A percentile compares a stretch with the other conserved stretches of the same genome.
Conservation (phyloP, 1,139 yeast species). For the Candida smagusa region DNA sequence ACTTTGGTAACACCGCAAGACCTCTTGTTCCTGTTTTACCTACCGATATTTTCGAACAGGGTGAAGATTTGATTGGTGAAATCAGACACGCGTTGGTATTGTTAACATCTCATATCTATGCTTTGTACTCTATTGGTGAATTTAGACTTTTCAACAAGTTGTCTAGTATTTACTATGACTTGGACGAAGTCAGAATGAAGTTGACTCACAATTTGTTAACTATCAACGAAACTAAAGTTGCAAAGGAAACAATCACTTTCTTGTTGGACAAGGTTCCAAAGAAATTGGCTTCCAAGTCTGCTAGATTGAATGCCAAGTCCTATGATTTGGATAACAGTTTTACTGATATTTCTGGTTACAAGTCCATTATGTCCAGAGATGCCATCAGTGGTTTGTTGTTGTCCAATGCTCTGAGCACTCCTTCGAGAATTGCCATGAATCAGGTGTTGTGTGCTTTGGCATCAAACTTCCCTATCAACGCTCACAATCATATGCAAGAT, state of each 20-base stretch:
- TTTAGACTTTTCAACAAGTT: conserved; percentile 58
- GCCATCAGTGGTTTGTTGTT: conserved; percentile 61
- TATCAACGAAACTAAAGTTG: conserved; percentile 49
- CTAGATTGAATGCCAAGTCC: conserved; percentile 36
- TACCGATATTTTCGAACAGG: conserved; percentile 33
- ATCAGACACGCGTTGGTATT: conserved; percentile 55
- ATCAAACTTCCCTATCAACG: conserved; percentile 64
- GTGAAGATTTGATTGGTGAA: conserved; percentile 51
- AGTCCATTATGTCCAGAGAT: conserved; percentile 66
- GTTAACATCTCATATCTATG: conserved; percentile 61
- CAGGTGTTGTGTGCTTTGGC: conserved; percentile 72
- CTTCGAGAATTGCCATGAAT: conserved; percentile 63
- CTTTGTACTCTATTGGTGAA: conserved; percentile 69
- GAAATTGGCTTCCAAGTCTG: conserved; percentile 50
- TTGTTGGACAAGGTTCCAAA: conserved; percentile 67
- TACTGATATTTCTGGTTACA: conserved; percentile 74
- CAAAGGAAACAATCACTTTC: conserved; percentile 59
- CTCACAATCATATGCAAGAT: conserved; percentile 30
- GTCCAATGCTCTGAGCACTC: conserved; percentile 36
- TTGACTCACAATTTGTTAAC: conserved; percentile 59
- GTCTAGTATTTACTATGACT: conserved; percentile 49
- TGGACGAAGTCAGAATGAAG: conserved; percentile 63
- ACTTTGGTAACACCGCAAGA: conserved; percentile 5
- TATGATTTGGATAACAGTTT: conserved; percentile 41
- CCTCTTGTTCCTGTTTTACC: conserved; percentile 54